phyloP scores from a whole-genome alignment of 805 yeast genomes.

The Metschnikowia proteae region DNA sequence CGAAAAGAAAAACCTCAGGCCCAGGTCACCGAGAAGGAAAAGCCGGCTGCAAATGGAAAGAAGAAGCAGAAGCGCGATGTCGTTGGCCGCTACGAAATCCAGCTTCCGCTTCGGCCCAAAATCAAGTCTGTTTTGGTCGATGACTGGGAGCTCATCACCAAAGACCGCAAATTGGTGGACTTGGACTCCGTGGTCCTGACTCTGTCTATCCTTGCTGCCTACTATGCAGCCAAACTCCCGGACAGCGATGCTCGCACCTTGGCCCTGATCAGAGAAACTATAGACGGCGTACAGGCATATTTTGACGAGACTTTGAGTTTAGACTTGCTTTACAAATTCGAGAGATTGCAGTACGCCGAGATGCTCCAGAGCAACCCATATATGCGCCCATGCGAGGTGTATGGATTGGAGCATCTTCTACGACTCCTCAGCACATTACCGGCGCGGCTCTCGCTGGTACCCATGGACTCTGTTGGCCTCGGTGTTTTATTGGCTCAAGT shows the following conservation, averaged over 20 bases:
- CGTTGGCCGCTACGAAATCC: slow-evolving; percentile 44
- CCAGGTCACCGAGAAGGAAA: slow-evolving; percentile 4
- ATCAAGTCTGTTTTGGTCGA: slow-evolving; percentile 74
- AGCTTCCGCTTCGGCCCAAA: slow-evolving; percentile 56
- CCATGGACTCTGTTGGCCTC: slow-evolving; percentile 75
- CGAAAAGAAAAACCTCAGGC: slow-evolving; percentile 8
- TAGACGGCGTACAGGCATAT: slow-evolving; percentile 64
- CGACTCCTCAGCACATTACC: slow-evolving; percentile 78
- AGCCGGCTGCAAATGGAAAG: slow-evolving; percentile 6
- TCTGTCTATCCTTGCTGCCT: slow-evolving; percentile 51
- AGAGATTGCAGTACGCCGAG: slow-evolving; percentile 66
- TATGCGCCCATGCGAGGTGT: slow-evolving; percentile 23
- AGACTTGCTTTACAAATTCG: slow-evolving; percentile 68
- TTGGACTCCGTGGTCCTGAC: slow-evolving; percentile 61
- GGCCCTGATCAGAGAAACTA: slow-evolving; percentile 55
- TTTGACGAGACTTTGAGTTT: slow-evolving; percentile 73
- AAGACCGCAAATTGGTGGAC: slow-evolving; percentile 64
- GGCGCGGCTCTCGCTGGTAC: slow-evolving; percentile 71
- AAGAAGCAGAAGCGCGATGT: slow-evolving; percentile 12
- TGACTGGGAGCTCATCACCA: slow-evolving; percentile 92
- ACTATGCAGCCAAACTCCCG: slow-evolving; percentile 28
- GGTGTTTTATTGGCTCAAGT: slow-evolving; percentile 51
- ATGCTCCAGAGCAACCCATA: not conserved
- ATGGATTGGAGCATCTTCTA: slow-evolving; percentile 80
- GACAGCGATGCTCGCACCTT: not conserved